Evolutionary conservation across 2,329 filamentous ascomycete species (phyloP).

Genomic region (Phaeoacremonium minimum): DNA sequence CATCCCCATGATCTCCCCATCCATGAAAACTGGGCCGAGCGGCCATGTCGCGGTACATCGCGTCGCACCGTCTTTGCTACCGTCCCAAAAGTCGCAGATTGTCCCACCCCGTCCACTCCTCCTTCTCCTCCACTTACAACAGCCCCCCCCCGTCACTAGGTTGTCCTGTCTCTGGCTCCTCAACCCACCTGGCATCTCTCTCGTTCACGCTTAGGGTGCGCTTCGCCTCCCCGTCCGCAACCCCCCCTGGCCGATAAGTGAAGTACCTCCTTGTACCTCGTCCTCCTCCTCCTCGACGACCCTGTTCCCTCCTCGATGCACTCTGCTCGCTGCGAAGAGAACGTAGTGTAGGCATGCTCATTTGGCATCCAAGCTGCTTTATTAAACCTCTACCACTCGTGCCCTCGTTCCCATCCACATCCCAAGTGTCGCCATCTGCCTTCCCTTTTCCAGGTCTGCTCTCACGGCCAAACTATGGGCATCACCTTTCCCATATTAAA

Average conservation of each 20-base stretch:
- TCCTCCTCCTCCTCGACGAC: neutral
- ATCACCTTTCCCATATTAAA: conserved; percentile 34
- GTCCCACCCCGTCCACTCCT: neutral
- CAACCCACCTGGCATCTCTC: conserved; percentile 2
- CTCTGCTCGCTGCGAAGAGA: too few relatives aligned
- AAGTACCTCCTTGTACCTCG: conserved; percentile 13
- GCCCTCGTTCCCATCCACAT: conserved; percentile 18
- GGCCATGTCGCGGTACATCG: too few relatives aligned
- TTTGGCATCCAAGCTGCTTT: conserved; percentile 6
- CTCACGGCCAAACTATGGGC: conserved; percentile 25
- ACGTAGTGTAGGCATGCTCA: neutral
- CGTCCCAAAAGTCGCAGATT: neutral
- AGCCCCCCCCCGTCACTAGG: conserved; percentile 4
- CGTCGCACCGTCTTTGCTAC: too few relatives aligned
- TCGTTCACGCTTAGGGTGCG: conserved; percentile 2
- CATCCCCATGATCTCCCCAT: conserved; percentile 3
- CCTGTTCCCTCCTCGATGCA: neutral
- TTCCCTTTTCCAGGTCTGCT: conserved; percentile 26
- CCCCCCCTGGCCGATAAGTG: conserved; percentile 6
- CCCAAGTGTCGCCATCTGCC: conserved; percentile 25
- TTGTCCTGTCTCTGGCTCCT: conserved; percentile 4
- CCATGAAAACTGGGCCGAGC: conserved; percentile 2
- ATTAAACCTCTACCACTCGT: conserved; percentile 2
- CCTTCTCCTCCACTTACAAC: conserved; percentile 7
- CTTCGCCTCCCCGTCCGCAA: neutral